Evolutionary conservation across 352 stramenopile species (phyloP), one percentile per base, ranked within the genome.

Genomic region (Phytophthora idaei): DNA sequence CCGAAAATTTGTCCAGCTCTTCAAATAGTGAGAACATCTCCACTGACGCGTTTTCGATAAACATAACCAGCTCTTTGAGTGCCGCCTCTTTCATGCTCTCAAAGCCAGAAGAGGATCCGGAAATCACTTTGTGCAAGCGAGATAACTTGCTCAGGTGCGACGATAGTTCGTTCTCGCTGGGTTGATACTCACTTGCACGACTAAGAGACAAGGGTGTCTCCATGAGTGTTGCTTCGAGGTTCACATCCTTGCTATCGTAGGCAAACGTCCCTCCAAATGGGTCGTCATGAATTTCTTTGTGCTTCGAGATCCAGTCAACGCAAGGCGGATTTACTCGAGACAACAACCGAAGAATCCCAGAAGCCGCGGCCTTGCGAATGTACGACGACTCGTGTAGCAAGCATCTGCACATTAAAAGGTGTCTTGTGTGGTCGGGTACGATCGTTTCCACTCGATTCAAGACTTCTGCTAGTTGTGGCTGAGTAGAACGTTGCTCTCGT

Each of bases 341-440:
- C 52, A 88, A 29, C 12, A 84, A 31, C 12, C 45, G 55, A 34
- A 82, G 37, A 52, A 89, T 31, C 6, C 74, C 76, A 15, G 76
- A 84, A 0, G 78, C 65, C 11, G 81, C 81, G 4, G 79, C 70
- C 56, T 74, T 82, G 4, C 81, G 77, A 39, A 90, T 71, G 48
- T 82, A 83, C 2, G 69, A 54, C 0, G 78, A 87, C 31, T 71
- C 47, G 47, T 90, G 81, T 21, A 90, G 62, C 51, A 89, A 60
- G 17, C 79, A 89, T 4, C 81, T 77, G 42, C 63, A 59, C 31
- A 87, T 78, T 32, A 86, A 62, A 28, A 86, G 17, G 17, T 69
- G 11, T 12, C 65, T 69, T 5, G 57, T 58, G 27, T 52, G 32
- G 5, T 66, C 46, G 0, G 71, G 37, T 11, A 76, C 21, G 9